Evolutionary conservation across 768 basidiomycete genomes (phyloP).

Genomic region (Pleurotus salmoneostramineus): DNA sequence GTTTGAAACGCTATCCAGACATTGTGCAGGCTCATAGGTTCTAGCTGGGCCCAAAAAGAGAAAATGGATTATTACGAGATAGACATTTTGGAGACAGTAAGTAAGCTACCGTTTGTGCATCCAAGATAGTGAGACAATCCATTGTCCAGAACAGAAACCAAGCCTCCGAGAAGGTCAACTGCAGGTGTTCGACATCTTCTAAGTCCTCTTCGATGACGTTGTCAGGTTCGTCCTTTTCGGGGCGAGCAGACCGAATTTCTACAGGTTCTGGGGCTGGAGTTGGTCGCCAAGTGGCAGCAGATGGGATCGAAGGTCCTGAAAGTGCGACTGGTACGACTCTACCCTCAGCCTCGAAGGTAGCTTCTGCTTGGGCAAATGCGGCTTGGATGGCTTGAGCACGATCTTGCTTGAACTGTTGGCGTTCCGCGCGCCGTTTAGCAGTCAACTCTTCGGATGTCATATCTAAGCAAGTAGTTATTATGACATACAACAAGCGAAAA

Average conservation of each 20-base stretch:
- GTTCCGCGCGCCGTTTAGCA: conserved; percentile 80
- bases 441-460: conserved; percentile 91
- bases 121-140: conserved; percentile 72
- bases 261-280: conserved; percentile 8
- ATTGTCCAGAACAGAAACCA: conserved; percentile 86
- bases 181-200: conserved; percentile 84
- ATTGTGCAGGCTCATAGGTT: conserved; percentile 49
- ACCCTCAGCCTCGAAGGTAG: conserved; percentile 66
- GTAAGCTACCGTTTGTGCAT: conserved; percentile 57
- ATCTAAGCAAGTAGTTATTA: conserved; percentile 31
- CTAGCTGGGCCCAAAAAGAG: conserved; percentile 31
- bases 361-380: conserved; percentile 77
- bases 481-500: neutral
- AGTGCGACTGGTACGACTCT: conserved; percentile 58
- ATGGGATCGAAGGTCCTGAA: conserved; percentile 64
- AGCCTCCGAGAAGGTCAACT: conserved; percentile 84
- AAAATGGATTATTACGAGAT: conserved; percentile 6
- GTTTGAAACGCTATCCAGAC: conserved; percentile 66
- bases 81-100: neutral
- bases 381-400: conserved; percentile 85
- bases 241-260: conserved; percentile 17
- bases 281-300: conserved; percentile 79
- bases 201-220: conserved; percentile 42
- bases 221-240: conserved; percentile 28
- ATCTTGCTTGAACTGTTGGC: conserved; percentile 91